Evolutionary conservation across 805 yeast genomes (phyloP).

Genomic region (Candida ovalis): DNA sequence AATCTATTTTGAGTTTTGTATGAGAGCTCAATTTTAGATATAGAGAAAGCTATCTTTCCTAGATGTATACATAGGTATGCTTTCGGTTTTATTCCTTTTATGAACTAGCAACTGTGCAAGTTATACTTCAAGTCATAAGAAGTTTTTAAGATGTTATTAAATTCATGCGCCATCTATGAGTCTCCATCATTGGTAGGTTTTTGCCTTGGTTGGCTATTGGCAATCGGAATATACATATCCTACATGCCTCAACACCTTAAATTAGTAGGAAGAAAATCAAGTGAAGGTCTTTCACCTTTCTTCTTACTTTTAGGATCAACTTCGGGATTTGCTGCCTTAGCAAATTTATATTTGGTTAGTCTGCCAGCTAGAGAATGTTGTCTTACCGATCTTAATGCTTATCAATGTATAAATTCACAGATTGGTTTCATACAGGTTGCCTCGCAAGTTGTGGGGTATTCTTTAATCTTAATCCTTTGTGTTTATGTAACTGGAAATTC

Average conservation of each 20-base stretch:
- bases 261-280: slow-evolving; percentile 52
- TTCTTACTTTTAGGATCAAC: slow-evolving; percentile 68
- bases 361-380: slow-evolving; percentile 64
- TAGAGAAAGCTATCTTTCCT: too few relatives aligned
- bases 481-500: slow-evolving; percentile 44
- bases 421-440: slow-evolving; percentile 66
- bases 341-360: slow-evolving; percentile 63
- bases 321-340: slow-evolving; percentile 62
- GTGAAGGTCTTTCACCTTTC: slow-evolving; percentile 76
- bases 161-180: slow-evolving; percentile 38
- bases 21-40: too few relatives aligned
- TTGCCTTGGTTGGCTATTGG: slow-evolving; percentile 46
- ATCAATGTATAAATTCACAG: slow-evolving; percentile 65
- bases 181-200: slow-evolving; percentile 51
- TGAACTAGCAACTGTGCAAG: neutral
- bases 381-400: slow-evolving; percentile 34
- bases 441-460: slow-evolving; percentile 56
- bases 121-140: too few relatives aligned
- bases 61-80: too few relatives aligned
- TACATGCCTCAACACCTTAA: slow-evolving; percentile 74
- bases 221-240: slow-evolving; percentile 64
- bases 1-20: too few relatives aligned
- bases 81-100: too few relatives aligned
- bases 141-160: slow-evolving; percentile 1
- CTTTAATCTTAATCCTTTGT: slow-evolving; percentile 53